Percentiles rank a stretch among this genome's conserved stretches.
phyloP scores from a whole-genome alignment of 2,329 filamentous ascomycete species.

The Fusarium papillatum region DNA sequence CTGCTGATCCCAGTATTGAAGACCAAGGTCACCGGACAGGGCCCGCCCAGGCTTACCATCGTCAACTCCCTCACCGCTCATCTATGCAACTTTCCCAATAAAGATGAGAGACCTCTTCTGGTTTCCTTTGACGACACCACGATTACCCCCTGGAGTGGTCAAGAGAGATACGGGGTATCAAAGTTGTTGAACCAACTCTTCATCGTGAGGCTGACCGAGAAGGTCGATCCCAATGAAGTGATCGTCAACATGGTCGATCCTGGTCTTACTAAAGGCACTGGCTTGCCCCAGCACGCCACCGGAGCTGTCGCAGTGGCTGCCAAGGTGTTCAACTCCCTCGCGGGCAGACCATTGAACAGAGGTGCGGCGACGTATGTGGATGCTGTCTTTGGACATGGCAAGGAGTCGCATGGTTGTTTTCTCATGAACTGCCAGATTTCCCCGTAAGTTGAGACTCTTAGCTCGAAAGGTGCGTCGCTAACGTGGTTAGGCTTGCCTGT shows the following conservation, averaged over 20 bases:
- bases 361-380: slow-evolving; percentile 63
- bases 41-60: slow-evolving; percentile 42
- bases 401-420: slow-evolving; percentile 65
- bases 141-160: slow-evolving; percentile 34
- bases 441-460: slow-evolving; percentile 20
- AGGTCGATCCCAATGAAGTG: slow-evolving; percentile 50
- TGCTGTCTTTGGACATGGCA: slow-evolving; percentile 58
- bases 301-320: slow-evolving; percentile 11
- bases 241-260: slow-evolving; percentile 54
- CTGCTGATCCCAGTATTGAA: slow-evolving; percentile 43
- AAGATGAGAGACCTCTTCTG: slow-evolving; percentile 42
- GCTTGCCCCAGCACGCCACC: slow-evolving; percentile 27
- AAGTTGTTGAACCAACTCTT: slow-evolving; percentile 52
- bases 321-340: slow-evolving; percentile 24
- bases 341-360: slow-evolving; percentile 49
- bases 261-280: slow-evolving; percentile 45
- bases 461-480: neutral
- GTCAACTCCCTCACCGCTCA: slow-evolving; percentile 47
- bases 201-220: slow-evolving; percentile 52
- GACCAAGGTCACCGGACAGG: neutral
- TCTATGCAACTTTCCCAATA: slow-evolving; percentile 43
- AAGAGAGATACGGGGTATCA: slow-evolving; percentile 45
- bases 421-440: slow-evolving; percentile 59
- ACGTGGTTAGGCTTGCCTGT: slow-evolving; percentile 15
- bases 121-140: slow-evolving; percentile 43